Percentiles rank a stretch among this genome's conserved stretches.
These are phyloP conservation scores for Monosporascus sp. DNA, from an alignment of 2,329 filamentous ascomycete species.

Conservation along the genomic window DNA sequence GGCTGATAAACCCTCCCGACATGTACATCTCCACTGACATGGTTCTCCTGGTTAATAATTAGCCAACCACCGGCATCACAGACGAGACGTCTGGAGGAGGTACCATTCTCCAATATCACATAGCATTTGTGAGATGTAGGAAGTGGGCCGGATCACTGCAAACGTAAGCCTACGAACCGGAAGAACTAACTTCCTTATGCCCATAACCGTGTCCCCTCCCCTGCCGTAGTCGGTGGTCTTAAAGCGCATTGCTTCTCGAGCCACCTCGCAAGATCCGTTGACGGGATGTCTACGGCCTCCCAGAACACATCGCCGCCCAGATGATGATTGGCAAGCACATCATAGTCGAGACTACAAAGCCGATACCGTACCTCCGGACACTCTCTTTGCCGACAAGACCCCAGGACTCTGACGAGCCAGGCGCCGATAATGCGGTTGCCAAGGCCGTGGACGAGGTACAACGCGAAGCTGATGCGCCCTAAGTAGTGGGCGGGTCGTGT, in stretches of 20 bases:
- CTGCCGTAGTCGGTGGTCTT: not conserved
- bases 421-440: constrained; percentile 23
- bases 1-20: too few relatives aligned
- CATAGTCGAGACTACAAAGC: constrained; percentile 18
- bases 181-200: not conserved
- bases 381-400: constrained; percentile 27
- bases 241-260: constrained; percentile 22
- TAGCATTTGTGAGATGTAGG: too few relatives aligned
- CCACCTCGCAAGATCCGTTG: constrained; percentile 21
- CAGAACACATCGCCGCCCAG: constrained; percentile 50
- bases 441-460: constrained; percentile 54
- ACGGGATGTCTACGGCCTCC: constrained; percentile 22
- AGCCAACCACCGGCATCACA: too few relatives aligned
- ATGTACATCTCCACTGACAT: too few relatives aligned
- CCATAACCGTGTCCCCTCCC: not conserved
- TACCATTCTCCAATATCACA: too few relatives aligned
- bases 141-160: too few relatives aligned
- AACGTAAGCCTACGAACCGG: not conserved
- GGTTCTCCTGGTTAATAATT: too few relatives aligned
- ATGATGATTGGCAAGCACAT: constrained; percentile 32
- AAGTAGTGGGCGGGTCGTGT: constrained; percentile 45
- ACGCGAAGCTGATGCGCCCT: constrained; percentile 50
- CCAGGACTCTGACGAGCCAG: constrained; percentile 23
- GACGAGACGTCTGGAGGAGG: too few relatives aligned
- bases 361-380: constrained; percentile 19